Evolutionary conservation across 192 early-diverging fungal species (phyloP).

Genomic region (Coemansia sp.): DNA sequence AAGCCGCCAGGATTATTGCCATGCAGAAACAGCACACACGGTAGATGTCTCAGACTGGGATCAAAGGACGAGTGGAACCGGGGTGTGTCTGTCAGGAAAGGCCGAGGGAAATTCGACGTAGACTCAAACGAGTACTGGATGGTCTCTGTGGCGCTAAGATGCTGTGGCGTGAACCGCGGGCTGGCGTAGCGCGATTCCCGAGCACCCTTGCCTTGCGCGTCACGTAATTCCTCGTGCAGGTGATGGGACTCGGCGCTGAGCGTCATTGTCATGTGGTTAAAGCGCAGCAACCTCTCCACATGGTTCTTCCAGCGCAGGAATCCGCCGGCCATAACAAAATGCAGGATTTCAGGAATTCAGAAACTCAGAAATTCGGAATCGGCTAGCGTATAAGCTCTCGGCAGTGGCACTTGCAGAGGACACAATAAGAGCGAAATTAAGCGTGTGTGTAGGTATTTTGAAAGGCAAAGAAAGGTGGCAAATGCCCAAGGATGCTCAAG

Average conservation of each 20-base stretch:
- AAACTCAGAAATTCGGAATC: too few relatives aligned
- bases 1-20: slow-evolving; percentile 48
- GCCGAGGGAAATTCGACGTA: slow-evolving; percentile 40
- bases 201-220: slow-evolving; percentile 1
- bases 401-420: not conserved
- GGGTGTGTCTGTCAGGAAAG: slow-evolving; percentile 39
- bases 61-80: slow-evolving; percentile 51
- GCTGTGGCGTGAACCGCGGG: slow-evolving; percentile 14
- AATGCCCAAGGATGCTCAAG: too few relatives aligned
- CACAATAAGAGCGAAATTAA: too few relatives aligned
- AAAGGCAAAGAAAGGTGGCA: too few relatives aligned
- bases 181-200: not conserved
- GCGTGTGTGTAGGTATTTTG: too few relatives aligned
- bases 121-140: slow-evolving; percentile 53
- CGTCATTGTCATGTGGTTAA: slow-evolving; percentile 53
- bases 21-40: slow-evolving; percentile 48
- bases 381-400: not conserved
- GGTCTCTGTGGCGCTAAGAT: slow-evolving; percentile 25
- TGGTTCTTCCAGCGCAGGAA: slow-evolving; percentile 50
- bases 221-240: slow-evolving; percentile 9
- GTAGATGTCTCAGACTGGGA: slow-evolving; percentile 45
- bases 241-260: slow-evolving; percentile 34
- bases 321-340: slow-evolving; percentile 28
- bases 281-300: slow-evolving; percentile 49
- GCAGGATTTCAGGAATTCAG: too few relatives aligned